Evolutionary conservation across 495 filamentous ascomycete species (phyloP), one percentile per base, ranked within the genome.

Genomic region (Aspergillus sclerotioniger): DNA sequence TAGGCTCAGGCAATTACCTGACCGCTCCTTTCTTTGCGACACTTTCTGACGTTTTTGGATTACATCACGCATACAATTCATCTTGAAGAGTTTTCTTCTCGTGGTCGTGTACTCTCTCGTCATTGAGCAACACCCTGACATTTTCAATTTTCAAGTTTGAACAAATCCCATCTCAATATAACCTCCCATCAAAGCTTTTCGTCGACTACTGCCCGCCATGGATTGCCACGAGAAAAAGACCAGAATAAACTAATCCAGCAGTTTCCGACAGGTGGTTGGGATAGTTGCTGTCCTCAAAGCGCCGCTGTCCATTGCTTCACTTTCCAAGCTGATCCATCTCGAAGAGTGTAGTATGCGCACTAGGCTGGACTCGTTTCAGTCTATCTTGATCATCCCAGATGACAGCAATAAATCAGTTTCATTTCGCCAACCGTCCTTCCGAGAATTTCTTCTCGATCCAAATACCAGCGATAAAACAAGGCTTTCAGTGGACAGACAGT

Each of bases 321-420:
- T 69, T 3, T 59, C 63, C 15, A 12, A 5, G 5, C 43, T 71
- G 17, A 53, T 67, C 54, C n/a, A 45, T 2, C 48, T 57, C n/a
- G 6, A 3, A 46, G 25, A 10, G 35, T 52, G 58, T 3, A 21
- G 51, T 10, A 67, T 69, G 13, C 50, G 41, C 12, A 51, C 45
- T 47, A 33, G 15, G 46, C 43, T 74, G 16, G 46, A 66, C 53
- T 54, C 8, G 37, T 58, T 73, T 19, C 59, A 59, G 8, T 71
- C 69, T n/a, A 64, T 74, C 15, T 37, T 74, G 1, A 63, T 32
- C 17, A 53, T 71, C 28, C 58, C 67, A 62, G 19, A 60, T 64
- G 56, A 70, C 58, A n/a, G 9, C 68, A 48, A 58, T 50, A 17
- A 0, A 8, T 55, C 60, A n/a, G 52, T 63, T 1, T 46, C 45